Evolutionary conservation across 1,284 basidiomycete genomes (phyloP), one percentile per base, ranked within the genome.

Genomic region (Ceratobasidium sp.): DNA sequence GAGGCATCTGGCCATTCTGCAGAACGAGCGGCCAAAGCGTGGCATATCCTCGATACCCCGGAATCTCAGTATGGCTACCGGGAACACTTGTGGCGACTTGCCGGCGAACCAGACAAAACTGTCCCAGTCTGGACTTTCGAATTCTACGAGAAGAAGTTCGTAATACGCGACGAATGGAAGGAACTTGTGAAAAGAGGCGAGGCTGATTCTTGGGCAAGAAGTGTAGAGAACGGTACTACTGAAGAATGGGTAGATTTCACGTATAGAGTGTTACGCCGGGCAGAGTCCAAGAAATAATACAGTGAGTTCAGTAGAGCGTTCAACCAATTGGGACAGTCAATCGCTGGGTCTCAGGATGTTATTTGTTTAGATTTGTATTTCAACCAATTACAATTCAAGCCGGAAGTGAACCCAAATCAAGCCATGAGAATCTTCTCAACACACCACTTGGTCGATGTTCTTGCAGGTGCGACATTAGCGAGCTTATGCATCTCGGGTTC

Each of bases 141-240:
- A 51, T 51, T 76, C 43, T 78, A 79, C 34, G 57, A 62, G 44
- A 51, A 62, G 59, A 79, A 77, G 62, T 62, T 46, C 19, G 62
- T 76, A 32, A 43, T 79, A 25, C 68, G 78, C 25, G 49, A 62
- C 8, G 77, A 76, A 46, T 79, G 78, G 78, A 52, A 49, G 57
- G 76, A 70, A 2, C 51, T 77, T 13, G 69, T 71, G 22, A 56
- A 46, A 17, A 49, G 40, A 15, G 76, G 76, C 19, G 76, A 77
- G 34, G 76, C 59, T 37, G 64, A 71, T 56, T 65, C 52, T 49
- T 77, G 76, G 76, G 68, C 57, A 5, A 37, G 65, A 56, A 69
- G 76, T 34, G 69, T 77, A 22, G 76, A 69, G 7, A 57, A 71
- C 19, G 76, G 76, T 3, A 61, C 59, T n/a, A 46, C 29, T 29